Base-by-base conservation (phyloP, 306 rosid genomes). In the Erythrophleum fordii region DNA sequence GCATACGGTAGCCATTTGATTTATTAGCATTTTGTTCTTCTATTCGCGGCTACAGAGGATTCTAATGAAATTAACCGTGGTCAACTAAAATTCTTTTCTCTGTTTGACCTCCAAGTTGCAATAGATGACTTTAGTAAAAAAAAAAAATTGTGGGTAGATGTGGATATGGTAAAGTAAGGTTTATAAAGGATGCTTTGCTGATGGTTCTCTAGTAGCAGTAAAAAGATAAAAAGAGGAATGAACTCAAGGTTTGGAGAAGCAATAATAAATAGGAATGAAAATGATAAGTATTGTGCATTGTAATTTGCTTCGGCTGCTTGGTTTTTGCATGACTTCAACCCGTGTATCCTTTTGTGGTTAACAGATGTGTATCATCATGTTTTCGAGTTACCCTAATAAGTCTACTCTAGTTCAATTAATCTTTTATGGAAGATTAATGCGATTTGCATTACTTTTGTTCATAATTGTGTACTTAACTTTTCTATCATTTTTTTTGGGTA, bases 321-420 rank as follows among this genome's bases (percentile, higher is more conserved):
- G 97, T 6, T 94, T 94, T 86, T 94, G 98, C 85, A 89, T 91
- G 97, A 94, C 98, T 69, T 92, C 97, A 73, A 94, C 97, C 92
- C 77, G 97, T 94, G 74, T 94, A 94, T 85, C 98, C 98, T 31
- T 94, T 0, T 75, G 92, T 94, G 98, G 86, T 56, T 62, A 91
- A 94, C 31, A 94, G 98, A 81, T 91, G 98, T 88, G 95, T 94
- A 68, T 97, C 93, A 73, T 92, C 95, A 29, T 90, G 94, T 74
- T 91, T 94, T 80, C 83, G 97, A 92, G 97, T 97, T 92, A 81
- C 46, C 29, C 39, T 28, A 34, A 10, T 51, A 68, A 22, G 52
- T 69, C 48, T 49, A n/a, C n/a, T n/a, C n/a, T 64, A 12, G n/a
- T 45, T 26, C 13, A 41, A 41, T 41, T 41, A 41, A 41, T 39